These are phyloP conservation scores for Jamesozyma rosinii DNA, from an alignment of 805 yeast genomes.

Conservation along the genomic window DNA sequence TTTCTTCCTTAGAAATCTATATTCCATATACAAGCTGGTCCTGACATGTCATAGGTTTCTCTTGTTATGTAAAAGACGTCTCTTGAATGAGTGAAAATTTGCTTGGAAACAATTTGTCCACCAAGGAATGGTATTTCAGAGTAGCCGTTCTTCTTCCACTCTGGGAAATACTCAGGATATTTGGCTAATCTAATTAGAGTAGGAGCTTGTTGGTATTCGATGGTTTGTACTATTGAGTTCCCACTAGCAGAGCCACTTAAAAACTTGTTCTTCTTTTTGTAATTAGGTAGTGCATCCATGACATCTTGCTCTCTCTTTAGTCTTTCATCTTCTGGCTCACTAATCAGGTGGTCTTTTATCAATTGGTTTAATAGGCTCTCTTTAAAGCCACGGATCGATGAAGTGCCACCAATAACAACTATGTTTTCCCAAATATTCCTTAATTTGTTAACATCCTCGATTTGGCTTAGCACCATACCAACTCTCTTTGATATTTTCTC, in stretches of 20 bases:
- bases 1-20: conserved; percentile 25
- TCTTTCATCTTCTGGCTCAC: conserved; percentile 26
- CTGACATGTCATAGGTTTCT: conserved; percentile 65
- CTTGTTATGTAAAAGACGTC: conserved; percentile 61
- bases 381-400: conserved; percentile 64
- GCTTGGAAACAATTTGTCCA: conserved; percentile 79
- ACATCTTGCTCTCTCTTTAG: conserved; percentile 21
- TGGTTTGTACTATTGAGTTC: conserved; percentile 19
- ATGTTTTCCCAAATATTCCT: conserved; percentile 82
- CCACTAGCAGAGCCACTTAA: conserved; percentile 10
- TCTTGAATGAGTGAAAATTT: conserved; percentile 56
- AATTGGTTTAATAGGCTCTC: conserved; percentile 57
- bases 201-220: conserved; percentile 60
- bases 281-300: conserved; percentile 27
- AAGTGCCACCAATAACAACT: conserved; percentile 70
- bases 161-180: conserved; percentile 87
- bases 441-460: conserved; percentile 61
- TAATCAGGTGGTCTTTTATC: conserved; percentile 44
- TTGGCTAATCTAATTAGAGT: conserved; percentile 58
- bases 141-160: conserved; percentile 79
- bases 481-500: conserved; percentile 45
- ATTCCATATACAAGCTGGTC: conserved; percentile 81
- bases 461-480: conserved; percentile 41
- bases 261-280: conserved; percentile 23
- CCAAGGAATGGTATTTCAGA: conserved; percentile 75